phyloP scores from a whole-genome alignment of 148 eudicot genomes.

The Selenicereus undatus region DNA sequence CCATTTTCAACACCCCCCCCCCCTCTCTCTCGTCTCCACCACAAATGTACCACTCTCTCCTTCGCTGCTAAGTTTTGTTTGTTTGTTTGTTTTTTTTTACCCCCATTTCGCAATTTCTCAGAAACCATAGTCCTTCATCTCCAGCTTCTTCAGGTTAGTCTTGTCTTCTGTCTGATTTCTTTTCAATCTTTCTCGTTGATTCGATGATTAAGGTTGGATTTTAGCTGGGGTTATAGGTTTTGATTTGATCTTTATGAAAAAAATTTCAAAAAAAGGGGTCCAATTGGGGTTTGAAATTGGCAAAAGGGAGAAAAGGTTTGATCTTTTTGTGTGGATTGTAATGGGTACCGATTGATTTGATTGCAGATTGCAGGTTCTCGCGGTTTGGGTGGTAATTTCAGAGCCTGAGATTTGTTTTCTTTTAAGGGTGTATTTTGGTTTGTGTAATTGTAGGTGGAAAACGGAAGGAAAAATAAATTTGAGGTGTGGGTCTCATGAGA shows the following conservation, averaged over 20 bases:
- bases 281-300: background rate
- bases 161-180: background rate
- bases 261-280: background rate
- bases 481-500: constrained; percentile 5
- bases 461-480: background rate
- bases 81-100: background rate
- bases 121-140: background rate
- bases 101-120: background rate
- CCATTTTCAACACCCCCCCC: background rate
- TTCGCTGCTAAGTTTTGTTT: background rate
- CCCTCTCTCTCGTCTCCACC: background rate
- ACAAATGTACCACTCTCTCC: background rate
- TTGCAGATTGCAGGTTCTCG: background rate
- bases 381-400: background rate
- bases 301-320: background rate
- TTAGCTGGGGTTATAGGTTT: background rate
- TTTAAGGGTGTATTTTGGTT: background rate
- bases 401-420: background rate
- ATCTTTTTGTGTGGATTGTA: background rate
- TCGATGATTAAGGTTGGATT: background rate
- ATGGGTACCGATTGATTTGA: background rate
- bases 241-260: background rate
- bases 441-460: background rate
- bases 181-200: background rate
- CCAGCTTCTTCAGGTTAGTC: background rate